phyloP scores from a whole-genome alignment of 352 stramenopile genomes.

The Globisporangium yorkense region DNA sequence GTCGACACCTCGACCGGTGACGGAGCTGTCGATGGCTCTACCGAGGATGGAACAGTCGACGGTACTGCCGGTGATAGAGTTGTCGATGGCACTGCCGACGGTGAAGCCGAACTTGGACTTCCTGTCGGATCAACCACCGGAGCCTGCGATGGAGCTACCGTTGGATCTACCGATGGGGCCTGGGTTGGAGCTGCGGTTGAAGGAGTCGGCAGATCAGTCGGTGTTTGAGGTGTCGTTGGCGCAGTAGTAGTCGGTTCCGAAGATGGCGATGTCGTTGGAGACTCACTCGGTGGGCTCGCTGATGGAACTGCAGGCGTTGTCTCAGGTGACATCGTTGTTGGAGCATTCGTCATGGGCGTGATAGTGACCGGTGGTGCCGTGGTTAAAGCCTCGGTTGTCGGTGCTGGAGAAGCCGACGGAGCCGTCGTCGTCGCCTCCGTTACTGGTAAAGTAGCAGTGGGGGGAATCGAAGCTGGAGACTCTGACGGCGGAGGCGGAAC shows the following conservation, averaged over 20 bases:
- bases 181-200: neutral
- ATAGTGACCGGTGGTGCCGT: neutral
- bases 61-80: neutral
- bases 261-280: neutral
- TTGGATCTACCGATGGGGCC: neutral
- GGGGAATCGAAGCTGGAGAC: neutral
- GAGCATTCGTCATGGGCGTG: slow-evolving; percentile 6
- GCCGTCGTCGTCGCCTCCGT: neutral
- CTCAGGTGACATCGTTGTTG: neutral
- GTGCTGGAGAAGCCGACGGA: neutral
- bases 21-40: neutral
- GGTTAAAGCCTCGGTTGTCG: neutral
- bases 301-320: neutral
- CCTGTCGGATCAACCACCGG: slow-evolving; percentile 2
- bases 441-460: neutral
- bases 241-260: neutral
- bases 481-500: slow-evolving; percentile 1
- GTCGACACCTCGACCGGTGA: neutral
- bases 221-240: neutral
- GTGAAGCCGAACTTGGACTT: too few relatives aligned
- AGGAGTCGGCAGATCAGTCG: too few relatives aligned
- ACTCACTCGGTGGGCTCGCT: neutral
- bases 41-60: neutral
- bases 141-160: neutral
- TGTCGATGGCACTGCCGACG: neutral